Base-by-base conservation (phyloP, 2,329 filamentous ascomycete species). In the Aciculosporium take region DNA sequence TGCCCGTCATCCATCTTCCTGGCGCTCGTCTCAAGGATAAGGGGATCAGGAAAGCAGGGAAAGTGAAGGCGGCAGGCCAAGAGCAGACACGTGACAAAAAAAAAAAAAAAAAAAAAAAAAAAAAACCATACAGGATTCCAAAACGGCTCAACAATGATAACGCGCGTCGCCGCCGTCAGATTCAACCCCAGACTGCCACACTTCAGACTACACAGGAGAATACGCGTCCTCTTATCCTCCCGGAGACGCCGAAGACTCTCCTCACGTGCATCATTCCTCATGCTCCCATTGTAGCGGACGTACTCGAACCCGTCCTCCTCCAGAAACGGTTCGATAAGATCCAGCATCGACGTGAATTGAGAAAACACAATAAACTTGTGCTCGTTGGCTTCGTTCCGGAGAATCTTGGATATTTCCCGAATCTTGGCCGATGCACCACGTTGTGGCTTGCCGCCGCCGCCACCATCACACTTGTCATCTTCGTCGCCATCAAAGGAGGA, bases 331-430 rank as follows among this genome's bases (percentile, higher is more conserved):
- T 96, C 87, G 47, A 98, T 79, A 23, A 96, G 78, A 64, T 96
- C 84, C 35, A 98, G 77, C 91, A 98, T 98, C 0, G 86, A 91
- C 0, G 91, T 98, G 63, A 98, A 98, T 54, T 96, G 86, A 1
- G 87, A 94, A 63, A 98, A 98, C 48, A 98, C 87, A 53, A 98
- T 98, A 56, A 94, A 94, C 58, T 98, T 98, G 71, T 94, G 85
- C 45, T 86, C 71, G 2, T 71, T 66, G 0, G 79, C 79, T 60
- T 98, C 91, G 34, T 76, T 76, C 48, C 79, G 74, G 7, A 98
- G 74, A 39, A 98, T 84, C 46, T 77, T 71, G 54, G 94, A 74
- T 17, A 96, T 72, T 51, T 91, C 79, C 34, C 82, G 79, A 53
- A 98, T 93, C 66, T 98, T 98, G 52, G 91, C 89, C 0, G 91